Evolutionary conservation across 345 rosid species (phyloP), one percentile per base, ranked within the genome.

Genomic region (Draba incana): DNA sequence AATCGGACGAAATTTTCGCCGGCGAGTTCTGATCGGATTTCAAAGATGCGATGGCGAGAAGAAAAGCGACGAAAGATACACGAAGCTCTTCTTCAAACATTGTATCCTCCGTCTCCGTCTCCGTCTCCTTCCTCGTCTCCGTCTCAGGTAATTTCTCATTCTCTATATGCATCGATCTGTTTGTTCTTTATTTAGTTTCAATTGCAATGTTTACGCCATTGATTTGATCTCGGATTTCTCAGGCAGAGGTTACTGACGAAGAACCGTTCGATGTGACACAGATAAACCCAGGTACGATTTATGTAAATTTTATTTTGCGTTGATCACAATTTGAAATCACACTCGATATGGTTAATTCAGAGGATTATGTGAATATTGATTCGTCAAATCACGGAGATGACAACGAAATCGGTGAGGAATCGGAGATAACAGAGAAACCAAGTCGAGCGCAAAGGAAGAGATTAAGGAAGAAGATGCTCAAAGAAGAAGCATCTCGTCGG

Each of bases 361-460:
- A 80, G 62, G 84, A 84, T 72, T 78, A 56, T 23, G 66, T 63
- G 20, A 47, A 64, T 13, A 57, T 76, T 39, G 50, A 54, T 44
- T 37, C 79, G 15, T 65, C 82, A 4, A 14, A 50, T 10, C 62
- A 72, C 27, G 82, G 48, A 0, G 79, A 11, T 0, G 80, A 44
- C 2, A 67, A 9, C 0, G 80, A 59, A 11, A 69, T 28, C 12
- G 59, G 24, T 8, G 69, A 54, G 0, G 64, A 28, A 3, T 46
- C 52, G 2, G 73, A 25, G 38, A 54, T 3, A 1, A n/a, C 10
- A 11, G 80, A 51, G 62, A 86, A 84, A 81, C 76, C 77, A 60
- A 82, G 79, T 23, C 74, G 97, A 71, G 84, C 97, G 37, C 89
- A 88, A 77, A 87, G 98, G 72, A 88, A 92, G 77, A 78, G 96